Conservation (phyloP, 306 rosid genomes). For the Fragaria ananassa region DNA sequence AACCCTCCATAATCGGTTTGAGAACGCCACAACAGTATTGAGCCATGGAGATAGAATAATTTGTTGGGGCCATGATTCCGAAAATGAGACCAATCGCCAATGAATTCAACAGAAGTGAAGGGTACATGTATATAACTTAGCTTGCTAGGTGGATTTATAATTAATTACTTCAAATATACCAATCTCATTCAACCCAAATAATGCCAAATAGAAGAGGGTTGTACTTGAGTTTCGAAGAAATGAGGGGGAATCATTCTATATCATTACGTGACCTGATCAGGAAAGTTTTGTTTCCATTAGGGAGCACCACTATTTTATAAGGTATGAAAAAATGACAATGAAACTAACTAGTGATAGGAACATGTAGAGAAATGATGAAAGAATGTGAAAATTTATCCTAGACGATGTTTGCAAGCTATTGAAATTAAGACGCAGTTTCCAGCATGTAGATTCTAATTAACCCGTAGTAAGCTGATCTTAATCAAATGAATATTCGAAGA, state of each 20-base stretch:
- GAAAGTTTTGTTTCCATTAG: background rate
- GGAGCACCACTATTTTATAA: background rate
- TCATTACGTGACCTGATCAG: no score
- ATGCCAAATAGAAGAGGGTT: no score
- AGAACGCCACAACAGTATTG: background rate
- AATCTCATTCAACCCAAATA: no score
- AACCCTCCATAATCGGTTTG: background rate
- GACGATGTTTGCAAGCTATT: background rate
- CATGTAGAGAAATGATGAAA: background rate
- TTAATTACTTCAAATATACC: no score
- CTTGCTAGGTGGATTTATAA: background rate
- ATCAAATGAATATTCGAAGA: background rate
- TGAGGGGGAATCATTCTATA: no score
- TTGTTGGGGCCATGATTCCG: background rate
- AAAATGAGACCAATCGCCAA: background rate
- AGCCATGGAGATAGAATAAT: background rate
- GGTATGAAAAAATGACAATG: background rate
- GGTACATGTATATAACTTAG: background rate
- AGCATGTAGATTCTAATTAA: background rate
- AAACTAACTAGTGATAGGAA: background rate
- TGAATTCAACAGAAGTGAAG: background rate
- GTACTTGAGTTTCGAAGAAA: no score
- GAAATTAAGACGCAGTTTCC: background rate
- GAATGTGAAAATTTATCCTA: background rate
- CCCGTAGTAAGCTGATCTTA: background rate